Evolutionary conservation across 148 eudicot genomes (phyloP).

Genomic region (Agrostemma githago): DNA sequence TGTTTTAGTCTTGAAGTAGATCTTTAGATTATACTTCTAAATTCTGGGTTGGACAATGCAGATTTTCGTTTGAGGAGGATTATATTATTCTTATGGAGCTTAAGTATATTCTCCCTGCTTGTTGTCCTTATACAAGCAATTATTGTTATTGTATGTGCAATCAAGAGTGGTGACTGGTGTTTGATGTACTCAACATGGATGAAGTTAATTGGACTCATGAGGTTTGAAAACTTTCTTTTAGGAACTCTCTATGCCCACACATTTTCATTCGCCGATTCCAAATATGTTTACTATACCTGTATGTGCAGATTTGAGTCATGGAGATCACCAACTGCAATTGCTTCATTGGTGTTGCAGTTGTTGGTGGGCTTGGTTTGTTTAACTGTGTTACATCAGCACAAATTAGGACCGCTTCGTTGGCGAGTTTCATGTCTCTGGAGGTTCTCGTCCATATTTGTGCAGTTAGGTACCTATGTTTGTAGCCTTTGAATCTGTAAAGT

Average conservation of each 20-base stretch:
- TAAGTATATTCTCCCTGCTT: slow-evolving; percentile 60
- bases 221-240: slow-evolving; percentile 39
- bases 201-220: slow-evolving; percentile 70
- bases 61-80: slow-evolving; percentile 54
- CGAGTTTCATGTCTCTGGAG: slow-evolving; percentile 50
- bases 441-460: slow-evolving; percentile 37
- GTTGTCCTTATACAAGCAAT: slow-evolving; percentile 51
- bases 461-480: slow-evolving; percentile 43
- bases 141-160: slow-evolving; percentile 47
- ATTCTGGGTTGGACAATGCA: slow-evolving; percentile 28
- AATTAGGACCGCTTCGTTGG: slow-evolving; percentile 37
- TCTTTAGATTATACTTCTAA: not conserved
- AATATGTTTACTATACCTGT: not conserved
- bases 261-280: not conserved
- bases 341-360: not conserved
- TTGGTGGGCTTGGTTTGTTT: not conserved
- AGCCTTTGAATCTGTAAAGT: not conserved
- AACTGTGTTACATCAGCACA: slow-evolving; percentile 42
- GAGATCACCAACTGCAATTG: slow-evolving; percentile 23
- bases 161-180: slow-evolving; percentile 48
- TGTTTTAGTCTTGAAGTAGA: not conserved
- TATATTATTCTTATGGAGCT: slow-evolving; percentile 48
- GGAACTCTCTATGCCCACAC: not conserved
- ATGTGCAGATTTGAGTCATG: slow-evolving; percentile 9
- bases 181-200: slow-evolving; percentile 60